These are phyloP conservation scores for Epichloe sibirici DNA, from an alignment of 2,329 filamentous ascomycete species.

Conservation along the genomic window DNA sequence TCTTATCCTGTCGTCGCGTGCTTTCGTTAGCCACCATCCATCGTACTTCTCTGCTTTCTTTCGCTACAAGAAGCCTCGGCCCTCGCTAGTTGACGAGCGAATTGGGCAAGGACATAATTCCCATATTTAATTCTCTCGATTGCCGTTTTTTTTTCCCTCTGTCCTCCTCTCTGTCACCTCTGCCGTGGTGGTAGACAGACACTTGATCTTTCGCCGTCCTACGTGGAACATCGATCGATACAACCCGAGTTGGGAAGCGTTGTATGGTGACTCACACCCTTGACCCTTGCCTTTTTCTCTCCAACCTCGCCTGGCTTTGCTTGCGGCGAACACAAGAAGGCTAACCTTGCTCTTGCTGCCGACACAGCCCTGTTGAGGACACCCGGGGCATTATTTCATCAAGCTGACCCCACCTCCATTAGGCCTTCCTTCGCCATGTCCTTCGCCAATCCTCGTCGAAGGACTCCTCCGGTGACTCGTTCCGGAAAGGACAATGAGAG, in stretches of 20 bases:
- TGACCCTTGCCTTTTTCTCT: not conserved
- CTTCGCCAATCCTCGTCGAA: constrained; percentile 34
- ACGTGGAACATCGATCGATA: not conserved
- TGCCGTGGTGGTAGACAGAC: not conserved
- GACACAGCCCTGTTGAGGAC: not conserved
- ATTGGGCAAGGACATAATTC: not conserved
- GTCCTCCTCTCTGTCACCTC: not conserved
- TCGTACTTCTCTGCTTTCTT: not conserved
- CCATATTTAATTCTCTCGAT: not conserved
- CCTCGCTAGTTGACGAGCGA: not conserved
- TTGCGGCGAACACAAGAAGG: not conserved
- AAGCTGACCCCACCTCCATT: not conserved
- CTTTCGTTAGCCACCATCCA: not conserved
- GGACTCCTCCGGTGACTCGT: constrained; percentile 31
- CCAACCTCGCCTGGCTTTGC: not conserved
- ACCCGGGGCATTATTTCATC: not conserved
- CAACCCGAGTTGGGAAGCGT: not conserved
- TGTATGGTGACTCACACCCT: constrained; percentile 1
- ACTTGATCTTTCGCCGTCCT: not conserved
- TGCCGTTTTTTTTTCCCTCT: not conserved
- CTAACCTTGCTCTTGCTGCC: not conserved
- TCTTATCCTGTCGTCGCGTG: not conserved
- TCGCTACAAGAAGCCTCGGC: not conserved
- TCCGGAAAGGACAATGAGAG: constrained; percentile 19
- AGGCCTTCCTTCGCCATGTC: constrained; percentile 27